Evolutionary conservation across 768 basidiomycete species (phyloP), one percentile per base, ranked within the genome.

Genomic region (Neoboletus subvelutipes): DNA sequence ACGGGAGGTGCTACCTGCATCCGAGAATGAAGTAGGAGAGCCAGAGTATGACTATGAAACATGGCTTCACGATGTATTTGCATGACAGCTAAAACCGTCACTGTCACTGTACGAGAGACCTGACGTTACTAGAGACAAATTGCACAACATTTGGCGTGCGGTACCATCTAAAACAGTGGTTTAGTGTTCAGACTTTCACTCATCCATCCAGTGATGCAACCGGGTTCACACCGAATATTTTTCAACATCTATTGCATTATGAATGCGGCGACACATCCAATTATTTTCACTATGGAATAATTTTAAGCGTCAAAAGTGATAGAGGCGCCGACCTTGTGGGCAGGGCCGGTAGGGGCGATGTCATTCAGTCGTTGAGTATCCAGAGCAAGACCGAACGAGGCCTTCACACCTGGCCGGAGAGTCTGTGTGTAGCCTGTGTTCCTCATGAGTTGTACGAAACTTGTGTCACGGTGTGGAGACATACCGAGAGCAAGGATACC

Each of bases 301-400:
- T 62, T 64, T 80, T 80, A 87, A 64, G 83, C 81, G 70, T 92
- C 88, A 66, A 92, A 92, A 57, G 79, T 77, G 71, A 92, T 80
- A 75, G 78, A 81, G 65, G 88, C 83, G 67, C 90, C 90, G 64
- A 90, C 83, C 83, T 92, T 93, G 85, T 94, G 92, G 15, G 86
- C 83, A 54, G 88, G 83, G 47, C 86, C 89, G 52, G 72, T 57
- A 50, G 82, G 81, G 48, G 78, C 74, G 51, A 80, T 72, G 55
- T 92, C 90, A 77, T 91, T 94, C 65, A 98, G 78, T 64, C 90
- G 86, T 77, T 92, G 87, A 59, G 94, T 96, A 79, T 99, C 97
- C 62, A 99, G 80, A 64, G 94, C 93, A 68, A 98, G 84, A 77
- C 96, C 95, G 74, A 98, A 94, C 49, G 89, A 82, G 46, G 90